phyloP scores from a whole-genome alignment of 345 rosid species.

The Salix udensis region DNA sequence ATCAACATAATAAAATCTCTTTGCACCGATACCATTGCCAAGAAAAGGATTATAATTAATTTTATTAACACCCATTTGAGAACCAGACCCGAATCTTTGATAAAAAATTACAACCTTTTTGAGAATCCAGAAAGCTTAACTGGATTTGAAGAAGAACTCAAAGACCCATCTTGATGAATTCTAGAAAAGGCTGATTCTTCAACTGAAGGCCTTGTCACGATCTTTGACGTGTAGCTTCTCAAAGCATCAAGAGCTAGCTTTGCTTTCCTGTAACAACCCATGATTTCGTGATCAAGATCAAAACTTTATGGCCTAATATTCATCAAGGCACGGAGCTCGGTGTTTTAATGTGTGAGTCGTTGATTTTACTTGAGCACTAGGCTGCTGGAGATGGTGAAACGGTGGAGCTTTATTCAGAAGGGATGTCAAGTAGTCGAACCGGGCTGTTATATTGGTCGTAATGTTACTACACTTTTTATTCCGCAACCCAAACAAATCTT shows the following conservation, averaged over 20 bases:
- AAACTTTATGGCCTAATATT: not conserved
- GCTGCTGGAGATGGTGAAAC: not conserved
- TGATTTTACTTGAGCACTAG: not conserved
- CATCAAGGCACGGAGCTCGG: not conserved
- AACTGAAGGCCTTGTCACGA: slow-evolving; percentile 21
- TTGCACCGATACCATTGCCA: slow-evolving; percentile 20
- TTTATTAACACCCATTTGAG: slow-evolving; percentile 13
- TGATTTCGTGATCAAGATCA: slow-evolving; percentile 13
- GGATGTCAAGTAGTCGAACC: not conserved
- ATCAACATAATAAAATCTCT: slow-evolving; percentile 71
- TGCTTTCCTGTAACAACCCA: slow-evolving; percentile 54
- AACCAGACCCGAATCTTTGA: slow-evolving; percentile 20
- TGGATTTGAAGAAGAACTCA: slow-evolving; percentile 16
- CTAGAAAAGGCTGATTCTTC: slow-evolving; percentile 30
- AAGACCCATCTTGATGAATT: slow-evolving; percentile 23
- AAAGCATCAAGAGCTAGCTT: slow-evolving; percentile 43
- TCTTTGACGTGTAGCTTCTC: slow-evolving; percentile 39
- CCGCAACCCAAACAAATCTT: not conserved
- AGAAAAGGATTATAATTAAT: slow-evolving; percentile 22
- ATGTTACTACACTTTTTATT: not conserved
- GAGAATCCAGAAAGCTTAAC: slow-evolving; percentile 42
- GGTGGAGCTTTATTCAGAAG: not conserved
- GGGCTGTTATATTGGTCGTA: not conserved
- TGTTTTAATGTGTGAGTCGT: not conserved
- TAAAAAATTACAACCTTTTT: slow-evolving; percentile 25